Percentiles rank a stretch among this genome's conserved stretches.
These are phyloP conservation scores for Trifolium subterraneum DNA, from an alignment of 306 rosid genomes.

Conservation along the genomic window DNA sequence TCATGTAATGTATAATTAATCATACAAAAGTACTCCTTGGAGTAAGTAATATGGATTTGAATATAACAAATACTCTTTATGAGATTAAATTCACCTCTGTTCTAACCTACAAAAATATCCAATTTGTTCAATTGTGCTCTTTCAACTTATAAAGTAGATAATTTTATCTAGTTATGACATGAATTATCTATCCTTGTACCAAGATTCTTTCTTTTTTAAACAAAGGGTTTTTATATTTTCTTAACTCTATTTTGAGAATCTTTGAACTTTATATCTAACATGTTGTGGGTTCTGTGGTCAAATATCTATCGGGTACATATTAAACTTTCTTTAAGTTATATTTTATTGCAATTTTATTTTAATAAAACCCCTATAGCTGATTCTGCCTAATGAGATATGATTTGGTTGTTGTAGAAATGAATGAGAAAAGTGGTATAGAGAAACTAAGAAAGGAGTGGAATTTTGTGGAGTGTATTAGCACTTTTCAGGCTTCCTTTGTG, in stretches of 20 bases:
- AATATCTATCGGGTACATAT: not conserved
- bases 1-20: not conserved
- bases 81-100: too few species aligned
- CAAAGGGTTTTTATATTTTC: not conserved
- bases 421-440: not conserved
- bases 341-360: too few species aligned
- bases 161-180: not conserved
- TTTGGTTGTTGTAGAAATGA: not conserved
- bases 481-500: not conserved
- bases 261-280: not conserved
- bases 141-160: not conserved
- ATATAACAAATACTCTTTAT: too few species aligned
- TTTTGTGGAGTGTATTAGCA: conserved; percentile 4
- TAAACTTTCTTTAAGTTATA: too few species aligned
- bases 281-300: not conserved
- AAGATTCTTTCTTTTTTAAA: not conserved
- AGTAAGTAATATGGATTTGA: too few species aligned
- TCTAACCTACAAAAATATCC: not conserved
- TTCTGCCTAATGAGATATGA: not conserved
- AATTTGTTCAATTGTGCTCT: not conserved
- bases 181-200: not conserved
- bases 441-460: not conserved
- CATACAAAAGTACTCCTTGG: too few species aligned
- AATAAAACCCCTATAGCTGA: not conserved
- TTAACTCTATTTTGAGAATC: not conserved